These are phyloP conservation scores for Sisymbrium altissimum DNA, from an alignment of 345 rosid genomes.

Conservation along the genomic window DNA sequence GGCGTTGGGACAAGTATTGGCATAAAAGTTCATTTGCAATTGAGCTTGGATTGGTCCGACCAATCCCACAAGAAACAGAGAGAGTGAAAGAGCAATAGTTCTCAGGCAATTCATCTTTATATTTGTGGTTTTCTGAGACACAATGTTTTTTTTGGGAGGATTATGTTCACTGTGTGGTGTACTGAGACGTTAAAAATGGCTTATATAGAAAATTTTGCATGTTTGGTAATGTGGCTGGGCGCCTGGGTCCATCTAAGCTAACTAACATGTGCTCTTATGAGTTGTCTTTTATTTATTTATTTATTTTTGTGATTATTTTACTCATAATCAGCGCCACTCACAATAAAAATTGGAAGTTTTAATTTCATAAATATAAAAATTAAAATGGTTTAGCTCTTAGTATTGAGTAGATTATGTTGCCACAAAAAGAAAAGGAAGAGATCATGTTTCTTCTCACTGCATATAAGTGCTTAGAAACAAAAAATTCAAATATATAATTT, in stretches of 20 bases:
- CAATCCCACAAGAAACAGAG: constrained; percentile 33
- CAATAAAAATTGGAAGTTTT: not conserved
- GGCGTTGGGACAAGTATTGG: constrained; percentile 68
- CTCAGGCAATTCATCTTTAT: constrained; percentile 16
- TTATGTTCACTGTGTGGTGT: constrained; percentile 14
- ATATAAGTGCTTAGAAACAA: not conserved
- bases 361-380: not conserved
- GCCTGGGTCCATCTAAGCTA: constrained; percentile 32
- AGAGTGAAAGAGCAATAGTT: constrained; percentile 10
- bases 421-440: not conserved
- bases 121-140: constrained; percentile 12
- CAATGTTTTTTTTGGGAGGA: constrained; percentile 4
- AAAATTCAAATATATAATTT: not conserved
- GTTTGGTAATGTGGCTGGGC: not conserved
- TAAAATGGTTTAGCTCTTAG: not conserved
- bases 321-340: not conserved
- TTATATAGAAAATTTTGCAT: constrained; percentile 29
- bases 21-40: constrained; percentile 53
- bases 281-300: constrained; percentile 6
- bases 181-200: not conserved
- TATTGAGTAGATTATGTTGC: not conserved
- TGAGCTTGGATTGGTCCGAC: constrained; percentile 50
- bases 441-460: not conserved
- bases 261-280: constrained; percentile 34
- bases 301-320: not conserved